These are phyloP conservation scores for Comarum palustre DNA, from an alignment of 306 rosid species.

Conservation along the genomic window DNA sequence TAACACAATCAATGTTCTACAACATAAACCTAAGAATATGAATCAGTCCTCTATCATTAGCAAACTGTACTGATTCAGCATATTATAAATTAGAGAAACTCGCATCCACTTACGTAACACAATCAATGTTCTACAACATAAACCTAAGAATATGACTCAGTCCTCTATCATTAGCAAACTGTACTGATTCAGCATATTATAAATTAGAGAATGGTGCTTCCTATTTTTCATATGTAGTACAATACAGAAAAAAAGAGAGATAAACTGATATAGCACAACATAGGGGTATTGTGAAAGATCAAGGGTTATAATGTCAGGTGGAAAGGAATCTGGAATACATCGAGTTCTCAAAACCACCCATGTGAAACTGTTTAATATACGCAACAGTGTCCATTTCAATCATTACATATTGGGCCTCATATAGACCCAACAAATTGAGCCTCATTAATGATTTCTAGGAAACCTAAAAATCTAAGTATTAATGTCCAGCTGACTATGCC, in stretches of 20 bases:
- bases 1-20: not conserved
- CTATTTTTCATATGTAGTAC: not conserved
- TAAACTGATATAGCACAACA: not conserved
- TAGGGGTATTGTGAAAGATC: not conserved
- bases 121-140: not conserved
- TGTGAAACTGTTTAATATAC: not conserved
- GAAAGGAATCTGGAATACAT: too few species aligned
- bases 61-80: not conserved
- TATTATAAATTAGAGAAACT: not conserved
- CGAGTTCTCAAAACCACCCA: not conserved
- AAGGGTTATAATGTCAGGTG: not conserved
- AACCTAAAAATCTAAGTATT: not conserved
- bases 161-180: not conserved
- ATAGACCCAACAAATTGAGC: not conserved
- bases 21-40: not conserved
- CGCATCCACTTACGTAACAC: not conserved
- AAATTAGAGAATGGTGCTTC: not conserved
- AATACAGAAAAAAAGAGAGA: not conserved
- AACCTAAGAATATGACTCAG: not conserved
- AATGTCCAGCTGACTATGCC: not conserved
- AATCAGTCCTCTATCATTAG: not conserved
- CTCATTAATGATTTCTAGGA: not conserved
- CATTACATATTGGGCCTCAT: not conserved
- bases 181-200: not conserved
- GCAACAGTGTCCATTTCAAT: not conserved